These are phyloP conservation scores for Saccharomycopsis sp. DNA, from an alignment of 805 yeast species.

Conservation along the genomic window DNA sequence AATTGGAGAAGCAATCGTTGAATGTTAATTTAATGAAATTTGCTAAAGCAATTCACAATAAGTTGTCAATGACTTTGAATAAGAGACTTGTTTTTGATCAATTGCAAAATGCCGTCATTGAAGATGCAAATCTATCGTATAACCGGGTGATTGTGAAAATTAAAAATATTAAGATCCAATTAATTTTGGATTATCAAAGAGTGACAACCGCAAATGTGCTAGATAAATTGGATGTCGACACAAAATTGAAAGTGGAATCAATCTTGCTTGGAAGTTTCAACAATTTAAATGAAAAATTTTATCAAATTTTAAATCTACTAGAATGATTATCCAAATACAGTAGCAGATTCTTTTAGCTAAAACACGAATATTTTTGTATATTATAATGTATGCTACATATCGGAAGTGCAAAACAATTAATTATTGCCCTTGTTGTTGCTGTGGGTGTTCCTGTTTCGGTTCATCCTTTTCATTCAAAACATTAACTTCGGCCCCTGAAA, in stretches of 20 bases:
- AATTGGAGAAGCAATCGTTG: constrained; percentile 4
- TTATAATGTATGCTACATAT: not conserved
- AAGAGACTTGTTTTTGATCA: constrained; percentile 5
- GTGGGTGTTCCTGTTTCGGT: not conserved
- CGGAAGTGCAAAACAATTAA: not conserved
- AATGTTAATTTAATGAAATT: constrained; percentile 2
- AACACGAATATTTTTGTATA: not conserved
- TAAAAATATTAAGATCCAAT: not conserved
- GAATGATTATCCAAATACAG: not conserved
- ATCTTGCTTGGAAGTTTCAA: not conserved
- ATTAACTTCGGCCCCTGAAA: constrained; percentile 17
- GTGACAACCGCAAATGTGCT: not conserved
- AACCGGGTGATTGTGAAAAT: not conserved
- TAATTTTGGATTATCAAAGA: not conserved
- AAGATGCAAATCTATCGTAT: constrained; percentile 6
- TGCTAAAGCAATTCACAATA: constrained; percentile 7
- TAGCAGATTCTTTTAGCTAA: not conserved
- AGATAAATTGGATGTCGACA: not conserved
- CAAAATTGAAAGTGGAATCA: not conserved
- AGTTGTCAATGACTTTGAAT: constrained; percentile 1
- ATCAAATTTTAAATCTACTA: not conserved
- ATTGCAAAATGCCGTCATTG: not conserved
- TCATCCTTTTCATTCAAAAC: constrained; percentile 6
- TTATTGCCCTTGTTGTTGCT: not conserved
- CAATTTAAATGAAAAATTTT: not conserved